Base-by-base conservation (phyloP, 148 eudicot species). In the Fallopia convolvulus region DNA sequence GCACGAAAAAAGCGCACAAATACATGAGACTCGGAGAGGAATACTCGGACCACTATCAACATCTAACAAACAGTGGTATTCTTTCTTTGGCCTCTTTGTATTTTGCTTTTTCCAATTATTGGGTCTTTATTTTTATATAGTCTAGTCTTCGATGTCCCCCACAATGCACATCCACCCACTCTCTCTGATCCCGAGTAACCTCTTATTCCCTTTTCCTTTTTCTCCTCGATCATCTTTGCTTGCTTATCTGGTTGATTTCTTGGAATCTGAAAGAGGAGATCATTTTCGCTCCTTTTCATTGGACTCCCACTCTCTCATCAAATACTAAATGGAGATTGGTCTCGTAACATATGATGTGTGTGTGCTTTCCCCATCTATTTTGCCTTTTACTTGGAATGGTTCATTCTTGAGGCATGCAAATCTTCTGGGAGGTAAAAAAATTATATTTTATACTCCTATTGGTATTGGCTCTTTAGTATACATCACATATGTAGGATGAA, bases 131-230 rank as follows among this genome's bases (percentile, higher is more conserved):
- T 42, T 73, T 73, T 73, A 21, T 44, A 42, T 46, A 36, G 53
- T 73, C 68, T 40, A 48, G 49, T 72, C 52, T 72, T 72, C 13
- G 17, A 73, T 73, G 75, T 46, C 75, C 75, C 75, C 75, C 75
- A 73, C 75, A 73, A 46, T 42, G 36, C 32, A 44, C 36, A 73
- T 48, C 75, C 75, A 73, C 75, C 55, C 75, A 44, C 75, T 73
- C 75, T 48, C 75, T 44, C 75, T 73, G 75, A 73, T 73, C 75
- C 75, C 75, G 75, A 73, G 53, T n/a, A 73, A 73, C 15, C 75
- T 44, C 75, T 73, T 44, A 44, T 42, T 73, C 55, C 75, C 75
- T 46, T 68, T 68, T 68, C 72, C 72, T 68, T 68, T 68, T 68
- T 46, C 36, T 21, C 72, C 30, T 12, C 72, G 20, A 42, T 14